Conservation (phyloP, 306 rosid genomes). For the Coriaria nepalensis region DNA sequence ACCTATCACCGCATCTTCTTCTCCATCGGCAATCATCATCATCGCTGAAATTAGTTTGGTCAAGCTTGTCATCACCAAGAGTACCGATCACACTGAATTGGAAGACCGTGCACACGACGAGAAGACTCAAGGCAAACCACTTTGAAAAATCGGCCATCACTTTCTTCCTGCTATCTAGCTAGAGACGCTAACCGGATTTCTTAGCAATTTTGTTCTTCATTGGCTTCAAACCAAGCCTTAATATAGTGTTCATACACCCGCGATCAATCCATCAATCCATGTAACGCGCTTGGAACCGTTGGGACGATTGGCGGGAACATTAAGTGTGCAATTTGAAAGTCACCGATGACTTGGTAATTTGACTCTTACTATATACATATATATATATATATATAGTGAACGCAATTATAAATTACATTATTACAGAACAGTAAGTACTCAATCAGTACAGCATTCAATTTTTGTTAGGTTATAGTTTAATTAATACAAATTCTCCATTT, state of each 20-base stretch:
- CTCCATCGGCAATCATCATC: conserved; percentile 43
- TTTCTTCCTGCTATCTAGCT: not conserved
- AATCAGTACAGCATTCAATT: too few species aligned
- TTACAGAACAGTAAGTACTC: too few species aligned
- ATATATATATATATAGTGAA: too few species aligned
- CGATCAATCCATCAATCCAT: not conserved
- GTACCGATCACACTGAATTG: conserved; percentile 25
- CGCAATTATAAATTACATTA: too few species aligned
- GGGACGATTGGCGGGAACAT: conserved; percentile 24
- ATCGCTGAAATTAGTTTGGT: conserved; percentile 26
- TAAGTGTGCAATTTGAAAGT: conserved; percentile 22
- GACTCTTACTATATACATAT: too few species aligned
- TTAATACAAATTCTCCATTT: too few species aligned
- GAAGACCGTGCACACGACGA: conserved; percentile 40
- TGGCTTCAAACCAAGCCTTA: conserved; percentile 8
- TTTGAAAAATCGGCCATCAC: conserved; percentile 27
- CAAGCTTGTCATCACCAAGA: conserved; percentile 42
- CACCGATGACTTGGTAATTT: conserved; percentile 6
- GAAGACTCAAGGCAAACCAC: conserved; percentile 34
- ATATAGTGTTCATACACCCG: conserved; percentile 28
- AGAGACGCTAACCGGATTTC: not conserved
- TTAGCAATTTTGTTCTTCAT: not conserved
- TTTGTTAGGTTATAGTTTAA: too few species aligned
- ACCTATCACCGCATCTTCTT: conserved; percentile 31
- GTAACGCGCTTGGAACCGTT: conserved; percentile 31